phyloP scores from a whole-genome alignment of 306 rosid species.

The Vachellia collinsii region DNA sequence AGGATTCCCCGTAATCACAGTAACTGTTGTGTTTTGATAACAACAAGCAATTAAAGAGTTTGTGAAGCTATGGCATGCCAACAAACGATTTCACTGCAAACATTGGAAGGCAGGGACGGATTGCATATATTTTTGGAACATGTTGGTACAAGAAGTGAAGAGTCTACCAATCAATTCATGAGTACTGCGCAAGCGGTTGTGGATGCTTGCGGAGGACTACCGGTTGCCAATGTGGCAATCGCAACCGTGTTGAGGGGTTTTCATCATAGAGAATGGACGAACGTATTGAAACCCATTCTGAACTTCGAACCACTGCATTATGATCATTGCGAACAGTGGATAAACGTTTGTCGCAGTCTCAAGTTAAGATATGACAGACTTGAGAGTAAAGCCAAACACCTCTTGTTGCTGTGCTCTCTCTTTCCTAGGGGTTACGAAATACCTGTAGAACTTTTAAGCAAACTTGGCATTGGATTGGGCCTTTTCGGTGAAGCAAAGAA shows the following conservation, averaged over 20 bases:
- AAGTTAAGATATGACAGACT: slow-evolving; percentile 23
- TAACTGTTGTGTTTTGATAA: too few relatives aligned
- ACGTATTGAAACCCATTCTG: not conserved
- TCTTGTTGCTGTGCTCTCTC: too few relatives aligned
- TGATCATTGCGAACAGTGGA: too few relatives aligned
- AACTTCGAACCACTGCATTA: too few relatives aligned
- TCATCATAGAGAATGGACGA: not conserved
- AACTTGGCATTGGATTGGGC: too few relatives aligned
- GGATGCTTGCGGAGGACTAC: not conserved
- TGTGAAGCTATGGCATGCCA: too few relatives aligned
- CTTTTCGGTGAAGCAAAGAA: too few relatives aligned
- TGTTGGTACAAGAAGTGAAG: not conserved
- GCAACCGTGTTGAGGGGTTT: not conserved
- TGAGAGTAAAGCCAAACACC: too few relatives aligned
- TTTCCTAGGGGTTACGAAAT: too few relatives aligned
- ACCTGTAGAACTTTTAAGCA: too few relatives aligned
- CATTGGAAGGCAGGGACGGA: slow-evolving; percentile 6
- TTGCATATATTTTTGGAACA: not conserved
- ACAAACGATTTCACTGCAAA: not conserved
- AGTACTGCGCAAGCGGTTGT: not conserved
- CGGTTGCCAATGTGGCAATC: not conserved
- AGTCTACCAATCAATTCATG: not conserved
- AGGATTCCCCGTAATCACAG: too few relatives aligned
- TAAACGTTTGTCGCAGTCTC: slow-evolving; percentile 13
- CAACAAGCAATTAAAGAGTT: too few relatives aligned